Evolutionary conservation across 306 rosid species (phyloP), one percentile per base, ranked within the genome.

Genomic region (Abrus precatorius): DNA sequence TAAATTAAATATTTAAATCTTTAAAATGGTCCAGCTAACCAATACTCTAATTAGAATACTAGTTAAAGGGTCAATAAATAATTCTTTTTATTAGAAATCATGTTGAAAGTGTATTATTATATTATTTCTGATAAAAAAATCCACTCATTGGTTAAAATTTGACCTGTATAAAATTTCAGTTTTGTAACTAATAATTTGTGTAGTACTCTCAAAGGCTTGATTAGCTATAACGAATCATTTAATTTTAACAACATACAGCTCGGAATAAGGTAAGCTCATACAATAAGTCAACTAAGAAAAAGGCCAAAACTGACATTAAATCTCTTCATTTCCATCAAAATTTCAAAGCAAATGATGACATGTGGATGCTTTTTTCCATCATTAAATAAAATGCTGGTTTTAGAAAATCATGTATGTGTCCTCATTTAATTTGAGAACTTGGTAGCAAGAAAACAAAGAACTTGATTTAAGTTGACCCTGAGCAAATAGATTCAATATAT

Each of bases 401-500:
- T 30, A 0, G 6, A 59, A 32, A 59, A 30, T 0, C 0, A 61
- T 60, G 1, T 3, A 8, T 36, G 27, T 36, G 27, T 32, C 43
- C 29, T 10, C 29, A 60, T 32, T 32, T 33, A 11, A 61, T 61
- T 34, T 34, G 4, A 13, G 34, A 34, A 11, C 20, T 60, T 10
- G 66, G 32, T 60, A 40, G 14, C 43, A 60, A 32, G 43, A 60
- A 60, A 3, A 34, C 45, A 61, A 61, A 43, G 12, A 33, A 34
- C 3, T 59, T 30, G 65, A 61, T 54, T 14, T 20, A 20, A 12
- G 56, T 52, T 61, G 28, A 11, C 34, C 2, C 8, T 61, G 33
- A 62, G 12, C 2, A 62, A 62, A 33, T 32, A 45, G 28, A 64
- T 44, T 64, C 13, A 63, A 57, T 75, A 68, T 41, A 62, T 67